Conservation (phyloP, 306 rosid genomes). For the Cicer chorassanicum region DNA sequence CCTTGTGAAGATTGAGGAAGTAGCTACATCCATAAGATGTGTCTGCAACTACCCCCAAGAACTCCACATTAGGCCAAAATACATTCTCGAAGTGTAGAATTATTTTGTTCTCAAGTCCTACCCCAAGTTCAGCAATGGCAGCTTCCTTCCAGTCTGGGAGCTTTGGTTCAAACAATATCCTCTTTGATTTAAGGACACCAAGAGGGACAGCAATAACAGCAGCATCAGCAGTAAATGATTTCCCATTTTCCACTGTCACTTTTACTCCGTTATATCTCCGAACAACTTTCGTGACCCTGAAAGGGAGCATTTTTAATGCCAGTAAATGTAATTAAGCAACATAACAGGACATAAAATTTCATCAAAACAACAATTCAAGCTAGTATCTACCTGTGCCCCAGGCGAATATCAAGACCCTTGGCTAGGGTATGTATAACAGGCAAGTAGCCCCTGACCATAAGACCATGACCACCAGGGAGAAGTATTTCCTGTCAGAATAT, state of each 20-base stretch:
- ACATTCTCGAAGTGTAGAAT: conserved; percentile 84
- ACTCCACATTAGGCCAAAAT: conserved; percentile 99
- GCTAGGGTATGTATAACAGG: conserved; percentile 95
- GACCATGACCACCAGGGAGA: conserved; percentile 99
- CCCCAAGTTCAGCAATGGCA: conserved; percentile 87
- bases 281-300: conserved; percentile 77
- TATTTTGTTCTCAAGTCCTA: conserved; percentile 92
- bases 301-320: conserved; percentile 18
- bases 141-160: conserved; percentile 98
- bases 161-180: conserved; percentile 81
- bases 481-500: conserved; percentile 71
- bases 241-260: conserved; percentile 78
- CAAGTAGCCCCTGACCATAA: conserved; percentile 95
- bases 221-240: conserved; percentile 85
- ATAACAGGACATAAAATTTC: conserved; percentile 6
- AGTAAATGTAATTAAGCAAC: conserved; percentile 24
- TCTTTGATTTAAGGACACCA: conserved; percentile 85
- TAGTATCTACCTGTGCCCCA: conserved; percentile 72
- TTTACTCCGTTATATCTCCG: conserved; percentile 81
- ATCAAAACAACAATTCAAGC: not conserved
- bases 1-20: conserved; percentile 98
- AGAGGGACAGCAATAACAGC: conserved; percentile 86
- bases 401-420: conserved; percentile 90
- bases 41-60: conserved; percentile 95
- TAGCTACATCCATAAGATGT: conserved; percentile 96